phyloP scores from a whole-genome alignment of 768 basidiomycete species.

The Suillus cothurnatus region DNA sequence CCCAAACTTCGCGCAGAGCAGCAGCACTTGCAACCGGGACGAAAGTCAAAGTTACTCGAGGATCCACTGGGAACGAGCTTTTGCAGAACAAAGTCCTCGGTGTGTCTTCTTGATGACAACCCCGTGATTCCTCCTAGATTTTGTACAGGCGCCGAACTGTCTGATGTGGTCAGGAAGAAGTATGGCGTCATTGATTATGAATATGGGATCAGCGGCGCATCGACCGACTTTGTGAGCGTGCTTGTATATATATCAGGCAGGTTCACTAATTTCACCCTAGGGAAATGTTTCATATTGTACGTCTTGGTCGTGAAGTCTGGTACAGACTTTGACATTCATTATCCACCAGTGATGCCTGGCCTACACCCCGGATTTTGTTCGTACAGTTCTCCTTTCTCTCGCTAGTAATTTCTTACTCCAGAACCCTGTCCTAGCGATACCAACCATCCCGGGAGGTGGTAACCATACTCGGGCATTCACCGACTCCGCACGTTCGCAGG shows the following conservation, averaged over 20 bases:
- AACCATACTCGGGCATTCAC: conserved; percentile 77
- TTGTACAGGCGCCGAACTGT: conserved; percentile 61
- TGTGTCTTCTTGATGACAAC: conserved; percentile 21
- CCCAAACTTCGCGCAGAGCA: conserved; percentile 43
- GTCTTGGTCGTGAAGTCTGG: neutral
- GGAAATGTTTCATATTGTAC: conserved; percentile 72
- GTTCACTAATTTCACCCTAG: conserved; percentile 12
- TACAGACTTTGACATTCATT: conserved; percentile 5
- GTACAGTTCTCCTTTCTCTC: conserved; percentile 12
- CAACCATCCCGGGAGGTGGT: conserved; percentile 68
- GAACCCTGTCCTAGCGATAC: conserved; percentile 58
- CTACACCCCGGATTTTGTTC: conserved; percentile 69
- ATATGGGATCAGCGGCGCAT: conserved; percentile 70
- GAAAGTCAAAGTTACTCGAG: conserved; percentile 43
- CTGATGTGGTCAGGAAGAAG: conserved; percentile 57
- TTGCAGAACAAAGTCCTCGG: conserved; percentile 70
- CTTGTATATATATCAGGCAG: neutral
- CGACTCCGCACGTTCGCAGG: conserved; percentile 58
- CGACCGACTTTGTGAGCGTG: conserved; percentile 76
- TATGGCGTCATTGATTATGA: conserved; percentile 66
- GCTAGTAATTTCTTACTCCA: conserved; percentile 5
- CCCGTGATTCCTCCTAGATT: neutral
- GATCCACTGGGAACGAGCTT: conserved; percentile 51
- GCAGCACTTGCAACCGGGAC: conserved; percentile 71
- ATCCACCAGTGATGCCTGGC: conserved; percentile 54